Evolutionary conservation across 2,329 filamentous ascomycete species (phyloP), one percentile per base, ranked within the genome.

Genomic region (Penicillium sp.): DNA sequence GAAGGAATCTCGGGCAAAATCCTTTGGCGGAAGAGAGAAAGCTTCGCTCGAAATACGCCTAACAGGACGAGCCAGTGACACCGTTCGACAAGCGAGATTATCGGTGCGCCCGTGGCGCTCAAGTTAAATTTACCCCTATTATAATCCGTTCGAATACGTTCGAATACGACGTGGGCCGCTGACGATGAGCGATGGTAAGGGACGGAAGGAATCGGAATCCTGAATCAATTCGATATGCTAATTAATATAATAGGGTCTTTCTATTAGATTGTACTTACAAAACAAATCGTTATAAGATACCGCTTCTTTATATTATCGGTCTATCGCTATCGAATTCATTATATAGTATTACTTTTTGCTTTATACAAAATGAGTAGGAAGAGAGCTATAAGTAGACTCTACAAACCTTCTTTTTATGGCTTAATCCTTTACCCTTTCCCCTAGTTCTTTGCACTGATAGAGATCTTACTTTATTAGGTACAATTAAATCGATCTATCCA

Each of bases 231-330:
- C 3, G 13, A 37, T 54, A 46, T 19, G 6, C 52, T 54, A 54
- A 46, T 13, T 9, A 19, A 24, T 54, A 54, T 54, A 54, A 54
- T 46, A 54, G 52, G 40, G 52, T 54, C 9, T 54, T 46, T 27
- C 2, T 54, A 11, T 24, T 54, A 54, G 41, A 54, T 16, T 54
- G 18, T 5, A 54, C 52, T 4, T 54, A 54, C 39, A 54, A 54
- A 9, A 54, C 19, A 6, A 54, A 54, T 24, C 41, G 52, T 18
- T 54, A 46, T 54, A 33, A 18, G 14, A 54, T 54, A 9, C 52
- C 52, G 37, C 40, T 39, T 24, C 47, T 46, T 10, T 5, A 54
- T 54, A 54, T 54, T 24, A 47, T 39, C 24, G 19, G 52, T 27
- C 6, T 54, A 4, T 27, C 19, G 3, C 43, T 11, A 13, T 55